A percentile compares a stretch with the other conserved stretches of the same genome.
phyloP scores from a whole-genome alignment of 345 rosid genomes.

The Conringia planisiliqua region DNA sequence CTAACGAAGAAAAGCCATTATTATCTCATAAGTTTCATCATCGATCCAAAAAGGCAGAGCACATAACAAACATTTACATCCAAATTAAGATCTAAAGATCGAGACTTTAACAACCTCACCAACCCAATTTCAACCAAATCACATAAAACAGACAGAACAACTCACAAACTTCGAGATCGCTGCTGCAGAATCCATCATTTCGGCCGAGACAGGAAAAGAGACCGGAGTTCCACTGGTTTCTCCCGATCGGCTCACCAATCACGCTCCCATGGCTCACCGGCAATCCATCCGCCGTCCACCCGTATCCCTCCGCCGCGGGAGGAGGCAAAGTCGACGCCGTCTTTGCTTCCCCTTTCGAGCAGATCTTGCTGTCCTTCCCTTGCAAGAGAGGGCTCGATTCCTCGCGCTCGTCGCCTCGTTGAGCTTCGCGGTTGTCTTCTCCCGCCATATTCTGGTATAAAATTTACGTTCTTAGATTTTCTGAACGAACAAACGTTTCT shows the following conservation, averaged over 20 bases:
- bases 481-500: not conserved
- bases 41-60: not conserved
- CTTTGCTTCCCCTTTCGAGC: constrained; percentile 12
- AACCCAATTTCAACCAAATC: not conserved
- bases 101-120: not conserved
- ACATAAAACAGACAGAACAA: not conserved
- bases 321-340: constrained; percentile 19
- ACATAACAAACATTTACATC: not conserved
- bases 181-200: constrained; percentile 91
- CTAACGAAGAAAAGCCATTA: constrained; percentile 36
- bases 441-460: constrained; percentile 39
- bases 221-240: constrained; percentile 74
- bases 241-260: constrained; percentile 81
- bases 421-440: constrained; percentile 20
- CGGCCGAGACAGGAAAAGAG: constrained; percentile 76
- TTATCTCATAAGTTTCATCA: not conserved
- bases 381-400: constrained; percentile 79
- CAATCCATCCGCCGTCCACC: constrained; percentile 83
- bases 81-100: not conserved
- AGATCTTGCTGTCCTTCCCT: constrained; percentile 38
- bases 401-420: constrained; percentile 32
- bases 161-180: constrained; percentile 99
- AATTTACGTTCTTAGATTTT: not conserved
- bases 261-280: constrained; percentile 73
- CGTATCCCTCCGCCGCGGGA: constrained; percentile 32